A percentile compares a stretch with the other conserved stretches of the same genome.
These are phyloP conservation scores for Rachicladosporium sp. DNA, from an alignment of 2,329 filamentous ascomycete genomes.

Conservation along the genomic window DNA sequence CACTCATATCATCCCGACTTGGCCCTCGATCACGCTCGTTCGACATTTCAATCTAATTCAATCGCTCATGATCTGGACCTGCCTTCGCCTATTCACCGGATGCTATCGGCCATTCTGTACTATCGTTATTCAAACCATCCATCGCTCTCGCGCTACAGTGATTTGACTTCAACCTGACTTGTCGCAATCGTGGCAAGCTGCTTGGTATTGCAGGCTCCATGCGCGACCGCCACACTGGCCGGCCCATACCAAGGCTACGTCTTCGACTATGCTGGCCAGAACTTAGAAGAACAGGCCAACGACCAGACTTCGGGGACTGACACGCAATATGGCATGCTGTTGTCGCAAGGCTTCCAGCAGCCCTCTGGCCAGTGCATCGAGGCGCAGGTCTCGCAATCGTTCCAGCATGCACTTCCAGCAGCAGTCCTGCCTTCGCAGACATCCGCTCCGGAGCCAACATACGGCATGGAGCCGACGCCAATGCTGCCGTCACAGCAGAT, in stretches of 20 bases:
- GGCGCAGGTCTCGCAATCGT: conserved; percentile 9
- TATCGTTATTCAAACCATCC: too few relatives aligned
- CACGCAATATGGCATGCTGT: conserved; percentile 13
- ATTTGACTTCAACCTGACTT: too few relatives aligned
- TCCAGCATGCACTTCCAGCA: conserved; percentile 17
- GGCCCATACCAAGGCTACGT: conserved; percentile 33
- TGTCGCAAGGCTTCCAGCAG: conserved; percentile 14
- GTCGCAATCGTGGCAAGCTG: too few relatives aligned
- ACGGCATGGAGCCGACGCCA: conserved; percentile 16
- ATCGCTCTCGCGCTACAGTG: too few relatives aligned
- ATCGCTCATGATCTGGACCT: too few relatives aligned
- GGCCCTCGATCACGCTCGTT: too few relatives aligned
- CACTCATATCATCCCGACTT: too few relatives aligned
- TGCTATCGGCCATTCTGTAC: too few relatives aligned
- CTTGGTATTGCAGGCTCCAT: too few relatives aligned
- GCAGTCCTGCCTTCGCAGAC: conserved; percentile 18
- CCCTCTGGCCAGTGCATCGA: conserved; percentile 4
- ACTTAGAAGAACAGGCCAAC: conserved; percentile 31
- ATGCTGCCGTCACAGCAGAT: conserved; percentile 16
- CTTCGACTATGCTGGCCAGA: conserved; percentile 34
- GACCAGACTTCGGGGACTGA: conserved; percentile 8
- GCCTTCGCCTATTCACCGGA: too few relatives aligned
- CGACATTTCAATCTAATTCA: too few relatives aligned
- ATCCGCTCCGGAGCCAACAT: conserved; percentile 15
- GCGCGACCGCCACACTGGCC: conserved; percentile 33